phyloP scores from a whole-genome alignment of 352 stramenopile species.

The Globisporangium okanoganense region DNA sequence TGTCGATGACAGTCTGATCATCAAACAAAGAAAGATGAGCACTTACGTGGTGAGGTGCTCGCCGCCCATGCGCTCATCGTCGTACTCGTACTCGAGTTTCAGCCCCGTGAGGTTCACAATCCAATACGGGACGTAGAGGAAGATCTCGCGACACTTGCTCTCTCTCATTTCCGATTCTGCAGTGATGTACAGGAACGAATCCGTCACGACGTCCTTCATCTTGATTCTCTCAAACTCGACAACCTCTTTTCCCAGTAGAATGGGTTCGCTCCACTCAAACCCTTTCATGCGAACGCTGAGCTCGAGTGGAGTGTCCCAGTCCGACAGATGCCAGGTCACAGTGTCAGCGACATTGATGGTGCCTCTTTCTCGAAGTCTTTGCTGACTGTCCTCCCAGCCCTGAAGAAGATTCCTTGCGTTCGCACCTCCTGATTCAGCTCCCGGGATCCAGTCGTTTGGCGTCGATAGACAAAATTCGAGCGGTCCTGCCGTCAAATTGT shows the following conservation, averaged over 20 bases:
- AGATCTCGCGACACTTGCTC: conserved; percentile 62
- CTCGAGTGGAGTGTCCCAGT: conserved; percentile 72
- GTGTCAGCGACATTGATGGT: conserved; percentile 75
- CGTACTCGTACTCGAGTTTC: conserved; percentile 82
- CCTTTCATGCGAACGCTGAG: conserved; percentile 79
- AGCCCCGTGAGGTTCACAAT: conserved; percentile 85
- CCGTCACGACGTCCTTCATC: conserved; percentile 78
- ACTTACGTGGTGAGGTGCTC: conserved; percentile 67
- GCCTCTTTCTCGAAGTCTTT: conserved; percentile 74
- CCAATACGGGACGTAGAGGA: conserved; percentile 87
- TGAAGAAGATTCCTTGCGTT: conserved; percentile 35
- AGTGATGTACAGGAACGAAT: conserved; percentile 67
- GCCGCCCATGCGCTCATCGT: conserved; percentile 60
- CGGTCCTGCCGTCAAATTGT: conserved; percentile 69
- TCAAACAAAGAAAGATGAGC: neutral
- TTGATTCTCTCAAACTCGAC: conserved; percentile 58
- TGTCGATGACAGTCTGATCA: neutral
- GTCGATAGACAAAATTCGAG: conserved; percentile 75
- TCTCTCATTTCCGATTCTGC: conserved; percentile 52
- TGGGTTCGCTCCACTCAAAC: conserved; percentile 81
- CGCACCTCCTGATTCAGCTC: conserved; percentile 31
- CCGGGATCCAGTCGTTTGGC: conserved; percentile 64
- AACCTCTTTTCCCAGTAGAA: conserved; percentile 49
- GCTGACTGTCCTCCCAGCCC: conserved; percentile 72
- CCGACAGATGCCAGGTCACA: conserved; percentile 80